Base-by-base conservation (phyloP, 768 basidiomycete genomes). In the Phallus indusiatus region DNA sequence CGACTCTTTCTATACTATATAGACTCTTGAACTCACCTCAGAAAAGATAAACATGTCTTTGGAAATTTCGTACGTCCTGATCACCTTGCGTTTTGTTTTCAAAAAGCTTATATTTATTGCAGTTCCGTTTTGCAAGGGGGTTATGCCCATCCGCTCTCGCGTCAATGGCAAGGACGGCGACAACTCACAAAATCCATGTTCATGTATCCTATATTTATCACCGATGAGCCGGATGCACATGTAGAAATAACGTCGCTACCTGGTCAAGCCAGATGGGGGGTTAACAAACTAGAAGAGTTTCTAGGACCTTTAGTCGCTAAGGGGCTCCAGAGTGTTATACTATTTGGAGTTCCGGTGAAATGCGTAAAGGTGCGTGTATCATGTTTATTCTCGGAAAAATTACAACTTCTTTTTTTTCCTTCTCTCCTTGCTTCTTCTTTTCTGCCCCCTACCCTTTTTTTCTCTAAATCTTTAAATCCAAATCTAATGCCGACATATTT, bases 141-240 rank as follows among this genome's bases (percentile, higher is more conserved):
- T 46, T 96, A 95, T 75, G 85, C 90, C 60, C 93, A 97, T 73
- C 88, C 94, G 16, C 81, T 90, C 63, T 80, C 92, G 8, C 86
- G 95, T 20, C 78, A 82, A 74, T 94, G 90, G 85, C 95, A 99
- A 73, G 79, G 81, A 22, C 82, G 83, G 60, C 83, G 87, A 52
- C 78, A 81, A 60, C 81, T 94, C 67, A 85, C 86, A 22, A 94
- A 92, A 70, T 81, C 82, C 64, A 96, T 97, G 94, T 80, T 99
- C 72, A 97, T 97, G 90, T 99, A 98, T 71, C 96, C 96, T 7
- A 94, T 99, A 67, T 97, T 99, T 70, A 88, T 98, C 66, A 93
- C 94, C 17, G 95, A 98, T 71, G 92, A 97, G 60, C 86, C 92
- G 1, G 80, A 93, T 60, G 90, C 92, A 7, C 81, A 82, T 69